Base-by-base conservation (phyloP, 2,329 filamentous ascomycete genomes). In the Colletotrichum salicis region DNA sequence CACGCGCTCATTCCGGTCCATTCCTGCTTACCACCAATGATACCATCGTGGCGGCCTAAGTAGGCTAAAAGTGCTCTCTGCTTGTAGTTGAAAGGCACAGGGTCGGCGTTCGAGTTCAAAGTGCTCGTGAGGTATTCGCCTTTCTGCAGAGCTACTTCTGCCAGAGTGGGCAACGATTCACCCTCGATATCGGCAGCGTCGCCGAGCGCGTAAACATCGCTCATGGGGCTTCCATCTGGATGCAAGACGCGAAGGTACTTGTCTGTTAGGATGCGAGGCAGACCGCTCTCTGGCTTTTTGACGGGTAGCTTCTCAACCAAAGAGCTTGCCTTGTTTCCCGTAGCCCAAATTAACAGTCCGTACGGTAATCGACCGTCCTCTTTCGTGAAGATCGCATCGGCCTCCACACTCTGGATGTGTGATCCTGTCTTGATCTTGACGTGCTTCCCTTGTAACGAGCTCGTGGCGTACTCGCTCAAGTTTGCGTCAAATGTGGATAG, bases 401-500 rank as follows among this genome's bases (percentile, higher is more conserved):
- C 4, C 33, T 69, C 69, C 3, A 71, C 69, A 0, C 29, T 29
- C 8, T 58, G 33, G 6, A 71, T 71, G 45, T 71, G 65, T 15
- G 69, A 71, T 0, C 58, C 27, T 0, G 69, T 71, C 52, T 48
- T 63, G n/a, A 71, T 22, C 22, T 33, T 12, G 7, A 71, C 54
- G 3, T 51, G 31, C 54, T 71, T 71, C 8, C 69, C 69, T 27
- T 69, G 15, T 41, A 71, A n/a, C 22, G 58, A 64, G 19, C 41
- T 37, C 12, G 65, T 64, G 7, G 69, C 99, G 88, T 99, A 99
- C 79, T 99, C 96, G 80, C 98, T 98, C 79, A 99, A 88, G 84
- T 97, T 94, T 89, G 98, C 98, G 82, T 94, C 97, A 88, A 99
- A 99, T 88, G 95, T 97, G 78, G 96, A 96, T 74, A 99, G 89